Evolutionary conservation across 108 stramenopile species (phyloP), one percentile per base, ranked within the genome.

Genomic region (Pseudonitzschia multiseries): DNA sequence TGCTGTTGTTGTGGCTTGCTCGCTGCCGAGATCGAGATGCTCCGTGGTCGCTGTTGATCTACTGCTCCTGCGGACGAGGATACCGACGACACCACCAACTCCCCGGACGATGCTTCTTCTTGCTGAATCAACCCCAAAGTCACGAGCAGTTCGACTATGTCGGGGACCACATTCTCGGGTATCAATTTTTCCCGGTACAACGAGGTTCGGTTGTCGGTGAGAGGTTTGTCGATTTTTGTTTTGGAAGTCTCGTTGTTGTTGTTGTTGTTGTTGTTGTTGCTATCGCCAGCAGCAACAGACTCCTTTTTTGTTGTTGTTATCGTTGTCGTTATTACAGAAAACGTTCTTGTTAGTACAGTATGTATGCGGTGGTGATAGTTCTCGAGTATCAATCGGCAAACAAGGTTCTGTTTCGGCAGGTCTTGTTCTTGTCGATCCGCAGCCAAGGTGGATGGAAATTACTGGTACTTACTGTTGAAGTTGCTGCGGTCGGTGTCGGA

Each of bases 91-190:
- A 29, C 28, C 51, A 31, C 40, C 28, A 27, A 18, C 54, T 2
- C 48, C 29, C 29, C 52, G 42, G 46, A 4, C 15, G 31, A 44
- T 41, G 61, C 27, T 50, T 57, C 27, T 50, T 57, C 64, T 24
- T 57, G 50, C 28, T 79, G 78, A 9, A 79, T 44, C 18, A 79
- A 21, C 21, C 72, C 72, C 33, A 64, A 29, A 9, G 78, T 52
- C 9, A 70, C 68, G 8, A 79, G 62, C 12, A 79, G 46, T 21
- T 79, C 78, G 31, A 79, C 26, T 52, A 73, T 70, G 18, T 79
- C 72, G 18, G 57, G 41, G 17, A 73, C 31, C 21, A 63, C 52
- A 43, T 53, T 56, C 14, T 22, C 69, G 20, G 69, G 54, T 20
- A 57, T 57, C 48, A 56, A 20, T 21, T 69, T 69, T 22, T 53